Conservation (phyloP, 2,329 filamentous ascomycete genomes). For the Talaromyces sp. region DNA sequence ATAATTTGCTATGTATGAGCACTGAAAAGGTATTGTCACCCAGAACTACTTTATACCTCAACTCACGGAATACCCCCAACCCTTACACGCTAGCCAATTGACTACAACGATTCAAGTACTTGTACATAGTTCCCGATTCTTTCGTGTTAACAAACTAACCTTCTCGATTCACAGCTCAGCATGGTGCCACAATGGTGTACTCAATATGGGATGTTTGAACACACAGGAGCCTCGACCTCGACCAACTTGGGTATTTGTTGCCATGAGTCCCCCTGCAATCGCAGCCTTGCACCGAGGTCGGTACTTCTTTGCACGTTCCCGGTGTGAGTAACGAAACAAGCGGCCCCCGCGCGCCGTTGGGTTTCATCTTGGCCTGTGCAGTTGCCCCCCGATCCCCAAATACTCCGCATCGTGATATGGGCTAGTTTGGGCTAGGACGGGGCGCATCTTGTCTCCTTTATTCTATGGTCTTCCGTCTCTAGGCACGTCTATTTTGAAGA, state of each 20-base stretch:
- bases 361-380: slow-evolving; percentile 24
- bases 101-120: too few relatives aligned
- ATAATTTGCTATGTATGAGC: too few relatives aligned
- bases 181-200: neutral
- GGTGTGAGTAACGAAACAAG: slow-evolving; percentile 11
- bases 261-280: slow-evolving; percentile 9
- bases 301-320: slow-evolving; percentile 3
- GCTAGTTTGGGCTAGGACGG: slow-evolving; percentile 8
- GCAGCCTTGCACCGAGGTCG: neutral
- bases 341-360: slow-evolving; percentile 19
- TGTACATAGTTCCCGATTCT: too few relatives aligned
- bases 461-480: too few relatives aligned
- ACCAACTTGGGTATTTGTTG: slow-evolving; percentile 20
- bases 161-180: too few relatives aligned
- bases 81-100: too few relatives aligned
- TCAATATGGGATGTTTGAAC: neutral
- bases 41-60: too few relatives aligned
- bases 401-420: slow-evolving; percentile 26
- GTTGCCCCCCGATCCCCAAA: slow-evolving; percentile 7
- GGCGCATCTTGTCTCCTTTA: slow-evolving; percentile 3
- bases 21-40: too few relatives aligned
- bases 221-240: slow-evolving; percentile 16
- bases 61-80: too few relatives aligned
- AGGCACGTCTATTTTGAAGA: too few relatives aligned
- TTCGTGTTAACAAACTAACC: too few relatives aligned